These are phyloP conservation scores for Verticillium zaregamsianum DNA, from an alignment of 2,329 filamentous ascomycete genomes.

Conservation along the genomic window DNA sequence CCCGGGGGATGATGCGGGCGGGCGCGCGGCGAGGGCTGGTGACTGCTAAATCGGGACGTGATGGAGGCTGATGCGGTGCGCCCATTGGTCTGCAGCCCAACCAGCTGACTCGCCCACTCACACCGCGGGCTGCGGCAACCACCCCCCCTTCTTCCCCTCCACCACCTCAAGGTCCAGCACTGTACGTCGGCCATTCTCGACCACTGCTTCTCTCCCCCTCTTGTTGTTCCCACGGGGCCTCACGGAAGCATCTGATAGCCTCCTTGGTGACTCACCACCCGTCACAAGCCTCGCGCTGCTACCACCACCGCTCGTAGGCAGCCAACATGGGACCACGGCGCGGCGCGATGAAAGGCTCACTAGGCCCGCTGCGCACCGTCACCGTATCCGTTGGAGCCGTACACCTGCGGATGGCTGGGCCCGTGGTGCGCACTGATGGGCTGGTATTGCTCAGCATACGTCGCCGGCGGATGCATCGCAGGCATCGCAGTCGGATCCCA, in stretches of 20 bases:
- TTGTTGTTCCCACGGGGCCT: neutral
- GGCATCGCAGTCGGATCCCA: conserved; percentile 31
- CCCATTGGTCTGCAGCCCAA: neutral
- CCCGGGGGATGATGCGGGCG: neutral
- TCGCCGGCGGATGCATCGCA: conserved; percentile 21
- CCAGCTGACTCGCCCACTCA: conserved; percentile 4
- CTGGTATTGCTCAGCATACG: conserved; percentile 34
- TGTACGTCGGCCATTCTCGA: no score
- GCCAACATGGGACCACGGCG: neutral
- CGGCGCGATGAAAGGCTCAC: conserved; percentile 8
- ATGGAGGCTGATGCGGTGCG: neutral
- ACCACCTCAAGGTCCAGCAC: no score
- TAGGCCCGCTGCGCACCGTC: conserved; percentile 38
- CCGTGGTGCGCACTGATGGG: conserved; percentile 31
- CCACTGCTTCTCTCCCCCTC: neutral
- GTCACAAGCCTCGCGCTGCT: neutral
- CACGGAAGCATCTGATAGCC: neutral
- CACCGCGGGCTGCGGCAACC: neutral
- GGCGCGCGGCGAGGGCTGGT: neutral
- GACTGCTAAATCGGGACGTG: conserved; percentile 2
- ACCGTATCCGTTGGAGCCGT: conserved; percentile 35
- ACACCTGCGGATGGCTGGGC: conserved; percentile 32
- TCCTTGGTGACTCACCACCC: neutral
- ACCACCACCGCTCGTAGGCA: neutral
- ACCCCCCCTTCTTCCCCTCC: neutral